Evolutionary conservation across 768 basidiomycete genomes (phyloP), one percentile per base, ranked within the genome.

Genomic region (Rubroboletus pulcherrimus): DNA sequence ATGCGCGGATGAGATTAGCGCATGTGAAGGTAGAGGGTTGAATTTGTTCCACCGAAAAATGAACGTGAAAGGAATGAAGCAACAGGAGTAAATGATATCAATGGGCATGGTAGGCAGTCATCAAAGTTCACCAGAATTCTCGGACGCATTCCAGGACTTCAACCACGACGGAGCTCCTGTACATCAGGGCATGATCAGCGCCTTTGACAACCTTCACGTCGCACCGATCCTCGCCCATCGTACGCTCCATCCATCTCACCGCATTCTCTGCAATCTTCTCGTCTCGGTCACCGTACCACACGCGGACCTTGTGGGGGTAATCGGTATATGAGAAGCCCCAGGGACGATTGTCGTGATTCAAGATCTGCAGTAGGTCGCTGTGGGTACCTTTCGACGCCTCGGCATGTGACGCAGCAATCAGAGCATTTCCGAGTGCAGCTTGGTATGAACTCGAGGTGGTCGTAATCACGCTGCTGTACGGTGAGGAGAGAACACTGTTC

Each of bases 231-330:
- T 80, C 78, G 19, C 84, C 81, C 89, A 94, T 91, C 35, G 81
- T 83, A 58, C 81, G 83, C 71, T 94, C 91, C 89, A 94, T 91
- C 92, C 93, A 96, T 62, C 89, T 74, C 39, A 98, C 87, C 43
- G 92, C 90, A 62, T 88, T 86, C 69, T 96, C 89, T 34, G 88
- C 87, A 57, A 99, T 96, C 74, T 87, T 89, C 72, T 98, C 96
- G 70, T 99, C 96, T 60, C 79, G 82, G 62, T 93, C 90, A 3
- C 96, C 96, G 61, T 93, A 93, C 93, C 93, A 98, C 39, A 99
- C 85, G 41, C 82, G 83, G 44, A 91, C 88, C 30, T 74, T 77
- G 64, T 89, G 86, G 14, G 83, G 83, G 60, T 95, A 89, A 21
- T 89, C 81, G 15, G 80, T 70, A 67, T 98, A 98, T 10, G 86